Conservation (phyloP, 225 moss, liverwort and hornwort genomes). For the Straminergon stramineum region DNA sequence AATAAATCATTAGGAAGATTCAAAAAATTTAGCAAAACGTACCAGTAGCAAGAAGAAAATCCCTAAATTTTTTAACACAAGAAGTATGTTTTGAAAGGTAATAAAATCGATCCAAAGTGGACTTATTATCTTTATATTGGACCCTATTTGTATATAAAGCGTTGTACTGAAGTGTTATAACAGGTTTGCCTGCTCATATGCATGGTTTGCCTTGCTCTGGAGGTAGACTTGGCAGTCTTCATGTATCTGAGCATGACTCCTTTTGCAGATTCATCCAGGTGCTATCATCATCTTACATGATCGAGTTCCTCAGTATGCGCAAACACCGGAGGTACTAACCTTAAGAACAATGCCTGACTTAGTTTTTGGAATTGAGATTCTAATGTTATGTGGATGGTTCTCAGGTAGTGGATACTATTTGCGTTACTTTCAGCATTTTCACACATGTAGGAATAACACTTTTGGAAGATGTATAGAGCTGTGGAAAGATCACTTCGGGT, state of each 20-base stretch:
- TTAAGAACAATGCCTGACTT: not conserved
- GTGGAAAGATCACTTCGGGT: not conserved
- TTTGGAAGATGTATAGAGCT: not conserved
- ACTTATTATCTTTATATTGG: not conserved
- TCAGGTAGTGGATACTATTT: not conserved
- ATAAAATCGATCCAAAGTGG: not conserved
- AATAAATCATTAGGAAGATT: not conserved
- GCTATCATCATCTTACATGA: constrained; percentile 59
- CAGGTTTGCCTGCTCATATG: not conserved
- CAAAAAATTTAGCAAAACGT: not conserved
- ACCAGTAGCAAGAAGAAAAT: not conserved
- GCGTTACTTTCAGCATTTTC: not conserved
- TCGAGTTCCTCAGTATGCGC: constrained; percentile 27
- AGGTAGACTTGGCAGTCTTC: not conserved
- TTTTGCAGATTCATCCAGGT: constrained; percentile 49
- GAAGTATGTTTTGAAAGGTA: not conserved
- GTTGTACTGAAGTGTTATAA: not conserved
- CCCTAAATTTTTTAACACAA: not conserved
- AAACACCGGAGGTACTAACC: constrained; percentile 40
- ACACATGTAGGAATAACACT: not conserved
- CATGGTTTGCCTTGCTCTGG: not conserved
- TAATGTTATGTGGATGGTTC: not conserved
- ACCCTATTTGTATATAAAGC: not conserved
- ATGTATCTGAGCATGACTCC: not conserved
- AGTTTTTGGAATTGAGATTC: not conserved